Evolutionary conservation across 2,329 filamentous ascomycete species (phyloP), one percentile per base, ranked within the genome.

Genomic region (Daldinia sp.): DNA sequence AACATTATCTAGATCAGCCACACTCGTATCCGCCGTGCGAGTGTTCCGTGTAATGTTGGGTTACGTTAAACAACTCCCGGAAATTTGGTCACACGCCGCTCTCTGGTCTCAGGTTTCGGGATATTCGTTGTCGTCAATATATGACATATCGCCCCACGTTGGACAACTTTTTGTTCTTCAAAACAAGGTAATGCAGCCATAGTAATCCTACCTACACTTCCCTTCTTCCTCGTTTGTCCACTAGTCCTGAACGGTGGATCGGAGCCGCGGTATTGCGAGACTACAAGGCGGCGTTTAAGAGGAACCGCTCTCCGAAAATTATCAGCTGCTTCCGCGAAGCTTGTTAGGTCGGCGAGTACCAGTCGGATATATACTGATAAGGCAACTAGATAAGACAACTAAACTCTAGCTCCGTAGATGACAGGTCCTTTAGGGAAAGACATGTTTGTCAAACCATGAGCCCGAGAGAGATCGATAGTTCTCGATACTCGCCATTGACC

Each of bases 11-110:
- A 46, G 51, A 48, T 57, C 56, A 65, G 18, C 53, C 33, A 39
- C 48, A 20, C 63, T 75, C 74, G 73, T 75, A 73, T 75, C 66
- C 51, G 73, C 56, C 9, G 69, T 72, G 72, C 50, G 39, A 71
- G 61, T 70, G 58, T 48, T 65, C 60, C 60, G 70, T 73, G 69
- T 65, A 70, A 72, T 65, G 44, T 55, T 58, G 33, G 65, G 57
- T 35, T 15, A 58, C 48, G 48, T 48, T 46, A 20, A n/a, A 59
- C 12, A 9, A 33, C 4, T 39, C 60, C 60, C 57, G 63, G 46
- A 55, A 48, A 61, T 58, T 61, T 55, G 12, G 55, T 57, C 41
- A 61, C 26, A 53, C 59, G 51, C 57, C 39, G 39, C 33, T 18
- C 46, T 67, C 53, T 37, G 57, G 57, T 66, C 37, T 62, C 26